Evolutionary conservation across 1,284 basidiomycete species (phyloP).

Genomic region (Athelia psychrophila): DNA sequence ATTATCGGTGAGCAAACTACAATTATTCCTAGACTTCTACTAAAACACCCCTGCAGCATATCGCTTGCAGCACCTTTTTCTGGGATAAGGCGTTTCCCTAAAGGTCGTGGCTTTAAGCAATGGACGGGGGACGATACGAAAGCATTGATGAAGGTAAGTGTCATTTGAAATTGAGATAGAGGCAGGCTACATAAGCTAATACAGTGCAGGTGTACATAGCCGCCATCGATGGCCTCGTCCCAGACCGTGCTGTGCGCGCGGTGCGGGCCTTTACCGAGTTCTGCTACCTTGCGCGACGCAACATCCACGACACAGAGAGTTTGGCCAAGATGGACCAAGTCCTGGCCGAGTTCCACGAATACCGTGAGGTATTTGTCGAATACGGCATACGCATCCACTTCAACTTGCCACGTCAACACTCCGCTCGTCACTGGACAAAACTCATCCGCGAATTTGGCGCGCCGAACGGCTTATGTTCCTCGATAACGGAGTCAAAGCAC

Average conservation of each 20-base stretch:
- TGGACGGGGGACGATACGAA: slow-evolving; percentile 26
- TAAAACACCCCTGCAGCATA: neutral
- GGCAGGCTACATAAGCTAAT: neutral
- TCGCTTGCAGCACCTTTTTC: slow-evolving; percentile 17
- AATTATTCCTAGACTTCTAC: neutral
- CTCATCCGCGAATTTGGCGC: slow-evolving; percentile 5
- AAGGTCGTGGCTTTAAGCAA: slow-evolving; percentile 20
- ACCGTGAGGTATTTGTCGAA: slow-evolving; percentile 12
- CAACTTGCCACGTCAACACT: slow-evolving; percentile 19
- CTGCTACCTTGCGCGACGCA: slow-evolving; percentile 16
- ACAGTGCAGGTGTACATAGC: slow-evolving; percentile 8
- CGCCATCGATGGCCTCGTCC: slow-evolving; percentile 12
- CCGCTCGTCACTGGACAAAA: slow-evolving; percentile 3
- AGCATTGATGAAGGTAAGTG: slow-evolving; percentile 19
- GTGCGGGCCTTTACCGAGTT: slow-evolving; percentile 17
- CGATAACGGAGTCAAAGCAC: slow-evolving; percentile 11
- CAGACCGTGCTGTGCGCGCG: slow-evolving; percentile 8
- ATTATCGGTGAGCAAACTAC: slow-evolving; percentile 7
- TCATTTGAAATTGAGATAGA: neutral
- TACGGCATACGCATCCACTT: slow-evolving; percentile 10
- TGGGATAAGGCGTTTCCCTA: slow-evolving; percentile 19
- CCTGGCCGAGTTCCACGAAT: slow-evolving; percentile 13
- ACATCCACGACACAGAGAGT: slow-evolving; percentile 3
- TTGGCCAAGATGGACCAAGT: slow-evolving; percentile 13
- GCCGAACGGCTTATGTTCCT: slow-evolving; percentile 8